Conservation (phyloP, 164 flowering plant genomes). For the Liriodendron chinense region DNA sequence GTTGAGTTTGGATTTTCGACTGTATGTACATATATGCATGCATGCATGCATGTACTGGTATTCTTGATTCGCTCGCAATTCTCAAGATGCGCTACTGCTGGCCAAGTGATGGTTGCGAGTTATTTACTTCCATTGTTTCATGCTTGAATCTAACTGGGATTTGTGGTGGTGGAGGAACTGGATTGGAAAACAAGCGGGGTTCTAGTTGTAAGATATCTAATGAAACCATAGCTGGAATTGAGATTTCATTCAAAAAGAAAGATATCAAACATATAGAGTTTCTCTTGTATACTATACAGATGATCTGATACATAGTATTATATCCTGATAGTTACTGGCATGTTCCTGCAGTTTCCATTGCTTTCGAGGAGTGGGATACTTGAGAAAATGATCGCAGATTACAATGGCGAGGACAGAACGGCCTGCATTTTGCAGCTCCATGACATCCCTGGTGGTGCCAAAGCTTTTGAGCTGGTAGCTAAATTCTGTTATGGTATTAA, state of each 20-base stretch:
- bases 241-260: background rate
- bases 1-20: no score
- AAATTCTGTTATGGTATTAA: slow-evolving; percentile 76
- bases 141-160: no score
- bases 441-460: slow-evolving; percentile 77
- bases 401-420: slow-evolving; percentile 28
- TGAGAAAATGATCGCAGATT: slow-evolving; percentile 44
- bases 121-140: no score
- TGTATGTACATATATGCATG: no score
- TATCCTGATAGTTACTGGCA: background rate
- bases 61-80: no score
- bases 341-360: slow-evolving; percentile 58
- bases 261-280: background rate
- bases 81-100: no score
- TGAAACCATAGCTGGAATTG: background rate
- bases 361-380: slow-evolving; percentile 62
- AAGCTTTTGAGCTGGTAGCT: slow-evolving; percentile 55
- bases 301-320: background rate
- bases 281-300: background rate
- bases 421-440: slow-evolving; percentile 45
- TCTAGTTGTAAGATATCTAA: background rate
- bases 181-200: background rate
- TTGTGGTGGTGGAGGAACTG: background rate
- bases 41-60: no score
- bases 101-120: no score